Evolutionary conservation across 257 asterid genomes (phyloP), one percentile per base, ranked within the genome.

Genomic region (Solanum medicagineum): DNA sequence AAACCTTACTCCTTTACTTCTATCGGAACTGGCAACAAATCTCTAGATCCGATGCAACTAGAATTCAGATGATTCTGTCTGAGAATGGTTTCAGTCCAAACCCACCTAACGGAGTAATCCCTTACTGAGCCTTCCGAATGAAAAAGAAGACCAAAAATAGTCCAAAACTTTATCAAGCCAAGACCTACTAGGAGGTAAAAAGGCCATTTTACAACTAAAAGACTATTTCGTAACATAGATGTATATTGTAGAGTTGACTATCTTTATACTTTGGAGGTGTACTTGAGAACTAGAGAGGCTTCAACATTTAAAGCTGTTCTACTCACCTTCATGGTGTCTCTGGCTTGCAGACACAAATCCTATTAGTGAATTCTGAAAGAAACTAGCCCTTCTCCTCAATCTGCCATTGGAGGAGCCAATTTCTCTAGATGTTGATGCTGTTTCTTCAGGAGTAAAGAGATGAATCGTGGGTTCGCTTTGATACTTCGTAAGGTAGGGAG

Each of bases 321-420:
- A 54, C 86, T 87, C 63, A 92, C 98, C 98, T 85, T 85, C 88
- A 69, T 57, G 90, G 24, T 86, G 90, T 81, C 81, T 89, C 29
- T 80, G 84, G 59, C 89, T 85, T 56, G 93, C 88, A 45, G 98
- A 88, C 85, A 94, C 81, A 87, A 95, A 91, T 87, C 97, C 97
- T 1, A 93, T 94, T 40, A 95, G 94, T 9, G 98, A 95, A 57
- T 94, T 92, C 65, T 87, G 92, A 36, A 88, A 89, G 81, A 55
- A 81, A 83, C 85, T 88, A 0, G 89, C 84, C 81, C 88, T 89
- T 73, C 84, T 87, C 85, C 87, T 88, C 19, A 19, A 57, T 53
- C 22, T 85, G 47, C 83, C 36, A 16, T 63, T 80, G 84, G 81
- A 56, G 56, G 80, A 40, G 74, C 87, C 65, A 9, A 15, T 60